Base-by-base conservation (phyloP, 139 green algal species). In the Yamagishiella unicocca region DNA sequence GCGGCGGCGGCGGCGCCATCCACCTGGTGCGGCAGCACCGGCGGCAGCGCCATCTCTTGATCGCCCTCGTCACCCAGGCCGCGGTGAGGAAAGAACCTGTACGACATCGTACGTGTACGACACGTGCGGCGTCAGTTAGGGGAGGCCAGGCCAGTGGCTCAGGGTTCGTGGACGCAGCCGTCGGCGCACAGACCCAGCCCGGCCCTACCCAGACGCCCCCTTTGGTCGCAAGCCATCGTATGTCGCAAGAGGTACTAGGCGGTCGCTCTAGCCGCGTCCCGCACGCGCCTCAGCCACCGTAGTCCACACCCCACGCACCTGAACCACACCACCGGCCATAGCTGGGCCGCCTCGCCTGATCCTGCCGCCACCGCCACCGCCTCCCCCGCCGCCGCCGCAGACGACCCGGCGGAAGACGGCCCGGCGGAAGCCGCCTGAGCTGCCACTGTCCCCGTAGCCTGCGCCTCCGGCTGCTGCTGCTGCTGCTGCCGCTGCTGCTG, bases 321-420 rank as follows among this genome's bases (percentile, higher is more conserved):
- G 62, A 87, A 87, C 81, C 81, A 87, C 5, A 87, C 81, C 81
- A 87, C 81, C 14, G 81, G 81, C 81, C 81, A 87, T 10, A 78
- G 10, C 29, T 27, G 29, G 1, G 24, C 71, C 14, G 67, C n/a
- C n/a, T 29, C 43, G 1, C 67, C 67, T 22, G 58, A 33, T 9
- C 58, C 24, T n/a, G 58, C 22, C 58, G 58, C 17, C 58, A 33
- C 40, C 70, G 8, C 33, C 70, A 55, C 40, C 62, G 62, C 62
- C 62, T 9, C 17, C 62, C 40, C n/a, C 40, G 14, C 4, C 70
- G 27, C 38, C 40, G 37, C 38, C 70, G 70, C 68, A 6, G 6
- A 8, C 6, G 64, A 17, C 21, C 64, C 64, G 64, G n/a, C 64
- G 21, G 37, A 2, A 53, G 37, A 4, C 38, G 53, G 37, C 58